Evolutionary conservation across 768 basidiomycete genomes (phyloP), one percentile per base, ranked within the genome.

Genomic region (Filobasidium floriforme): DNA sequence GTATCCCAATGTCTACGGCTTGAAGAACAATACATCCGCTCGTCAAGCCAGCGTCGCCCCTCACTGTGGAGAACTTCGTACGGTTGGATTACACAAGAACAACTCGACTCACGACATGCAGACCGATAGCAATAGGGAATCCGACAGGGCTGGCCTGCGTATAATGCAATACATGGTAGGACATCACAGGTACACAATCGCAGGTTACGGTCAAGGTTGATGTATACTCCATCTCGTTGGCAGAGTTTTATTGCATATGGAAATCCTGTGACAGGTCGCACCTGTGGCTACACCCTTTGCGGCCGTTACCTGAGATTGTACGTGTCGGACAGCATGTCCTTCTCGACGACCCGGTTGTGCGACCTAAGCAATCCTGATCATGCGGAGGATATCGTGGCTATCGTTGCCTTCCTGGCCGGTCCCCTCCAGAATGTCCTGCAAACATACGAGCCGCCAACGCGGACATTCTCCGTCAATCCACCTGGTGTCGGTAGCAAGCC

Each of bases 341-440:
- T 15, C 46, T 49, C 46, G 15, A 49, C 46, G 3, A 22, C 46
- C 14, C 46, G 46, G 3, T 22, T 49, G 46, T 57, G 54, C 54
- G 26, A 57, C 14, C 54, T 57, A 5, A n/a, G 29, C 54, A 57
- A 57, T 24, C 54, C 54, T 26, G 54, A 57, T 57, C 54, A 57
- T 28, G 54, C 54, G 15, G n/a, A 7, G 29, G 54, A 57, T 28
- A 57, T 57, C 26, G 54, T 57, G 22, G 24, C 12, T 15, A 32
- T 57, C 15, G 26, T 57, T 26, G 54, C 26, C 14, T 24, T 57
- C 15, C 54, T 57, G 22, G 24, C 7, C 26, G 54, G 54, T 19
- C 54, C 7, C 10, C 29, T 57, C 5, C 4, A 57, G 26, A 24
- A 22, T n/a, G 54, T 57, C 54, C n/a, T 57, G 18, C 2, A 4